These are phyloP conservation scores for Rhizopus delemar DNA, from an alignment of 371 early-diverging fungal species.

Conservation along the genomic window DNA sequence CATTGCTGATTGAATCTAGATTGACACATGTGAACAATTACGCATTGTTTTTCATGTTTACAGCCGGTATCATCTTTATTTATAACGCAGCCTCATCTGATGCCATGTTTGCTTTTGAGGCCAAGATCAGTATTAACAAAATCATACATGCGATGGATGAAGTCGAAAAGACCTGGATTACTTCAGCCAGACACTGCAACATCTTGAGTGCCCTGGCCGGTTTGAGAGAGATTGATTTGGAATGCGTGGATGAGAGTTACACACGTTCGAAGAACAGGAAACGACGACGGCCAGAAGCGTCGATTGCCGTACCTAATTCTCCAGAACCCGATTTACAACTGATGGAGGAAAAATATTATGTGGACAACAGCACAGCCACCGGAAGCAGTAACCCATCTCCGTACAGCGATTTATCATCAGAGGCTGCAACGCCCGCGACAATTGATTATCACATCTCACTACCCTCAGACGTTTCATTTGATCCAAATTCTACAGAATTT, in stretches of 20 bases:
- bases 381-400: not conserved
- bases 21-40: conserved; percentile 43
- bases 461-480: conserved; percentile 5
- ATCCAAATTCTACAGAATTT: conserved; percentile 31
- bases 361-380: conserved; percentile 4
- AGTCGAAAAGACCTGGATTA: conserved; percentile 45
- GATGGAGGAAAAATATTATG: conserved; percentile 29
- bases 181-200: conserved; percentile 48
- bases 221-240: conserved; percentile 46
- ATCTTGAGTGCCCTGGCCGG: conserved; percentile 52
- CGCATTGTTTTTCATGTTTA: conserved; percentile 48
- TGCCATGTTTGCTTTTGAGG: conserved; percentile 42
- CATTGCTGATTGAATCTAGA: conserved; percentile 35
- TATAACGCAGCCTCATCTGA: conserved; percentile 44
- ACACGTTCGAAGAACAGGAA: conserved; percentile 8
- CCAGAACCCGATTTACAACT: conserved; percentile 29
- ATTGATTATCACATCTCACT: too few relatives aligned
- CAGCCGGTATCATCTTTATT: conserved; percentile 52
- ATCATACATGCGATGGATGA: conserved; percentile 50
- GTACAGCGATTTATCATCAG: not conserved
- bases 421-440: too few relatives aligned
- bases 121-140: conserved; percentile 49
- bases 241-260: conserved; percentile 33
- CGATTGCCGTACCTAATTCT: conserved; percentile 42
- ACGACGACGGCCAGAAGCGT: conserved; percentile 12